Base-by-base conservation (phyloP, 1,284 basidiomycete species). In the Xerocomus amazonicus region DNA sequence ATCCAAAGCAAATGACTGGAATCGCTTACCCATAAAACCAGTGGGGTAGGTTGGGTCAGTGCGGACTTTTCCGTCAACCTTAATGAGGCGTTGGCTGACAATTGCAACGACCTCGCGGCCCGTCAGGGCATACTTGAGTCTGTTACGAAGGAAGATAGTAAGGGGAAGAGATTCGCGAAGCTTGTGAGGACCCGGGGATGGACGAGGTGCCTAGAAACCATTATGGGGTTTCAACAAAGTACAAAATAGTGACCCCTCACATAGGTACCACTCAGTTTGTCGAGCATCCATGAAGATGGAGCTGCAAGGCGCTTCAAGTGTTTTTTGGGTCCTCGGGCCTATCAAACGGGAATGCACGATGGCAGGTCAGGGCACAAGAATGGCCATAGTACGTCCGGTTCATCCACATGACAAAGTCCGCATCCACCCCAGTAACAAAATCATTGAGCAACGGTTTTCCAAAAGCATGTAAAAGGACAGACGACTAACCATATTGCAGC, bases 281-380 rank as follows among this genome's bases (percentile, higher is more conserved):
- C 94, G 63, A 99, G 83, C 93, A 99, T 97, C 97, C 97, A 99
- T 79, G 92, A 91, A 53, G 92, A 96, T 60, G 97, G 97, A 63
- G 97, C 97, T 64, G 88, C 86, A 61, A 98, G 85, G 70, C 96
- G 92, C 84, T 97, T 97, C 79, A 98, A 83, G 74, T 99, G 96
- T 80, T 98, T 98, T 88, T 93, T 96, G 63, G 96, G 96, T 87
- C 96, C 96, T 75, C 95, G 87, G 70, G 83, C 92, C 92, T 93
- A 62, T n/a, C 45, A 48, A 58, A 59, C 38, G 56, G 52, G 47
- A 31, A 51, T 5, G 40, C 14, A 43, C 68, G 32, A 70, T 55
- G 42, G 47, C 29, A 9, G 14, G 23, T 36, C 35, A 43, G 12
- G 36, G 35, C 23, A 37, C 42, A 23, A 45, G 38, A 3, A 44